Evolutionary conservation across 139 green algal species (phyloP), one percentile per base, ranked within the genome.

Genomic region (Haematococcus lacustris): DNA sequence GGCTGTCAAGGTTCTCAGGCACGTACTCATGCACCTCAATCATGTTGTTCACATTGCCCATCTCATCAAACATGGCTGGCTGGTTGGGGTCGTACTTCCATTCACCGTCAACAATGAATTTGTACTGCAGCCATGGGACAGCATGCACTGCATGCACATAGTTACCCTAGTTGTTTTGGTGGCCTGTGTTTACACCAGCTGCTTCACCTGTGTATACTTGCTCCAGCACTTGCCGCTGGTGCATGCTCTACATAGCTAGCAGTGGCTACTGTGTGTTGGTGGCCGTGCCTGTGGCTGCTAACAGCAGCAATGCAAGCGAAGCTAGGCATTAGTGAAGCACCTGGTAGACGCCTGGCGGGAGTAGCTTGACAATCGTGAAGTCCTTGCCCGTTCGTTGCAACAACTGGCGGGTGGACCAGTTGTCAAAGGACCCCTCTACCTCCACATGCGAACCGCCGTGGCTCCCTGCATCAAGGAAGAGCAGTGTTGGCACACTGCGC

Each of bases 31-130:
- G 88, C 53, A 97, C 95, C 85, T 98, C 95, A 28, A 98, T 78
- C 35, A 98, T 90, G 73, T 99, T 99, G 88, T 99, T 99, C 30
- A 99, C 91, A 77, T 98, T 99, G 68, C 90, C 89, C 78, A 91
- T 88, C 70, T 98, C 95, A 71, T 99, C 95, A 60, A 93, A 96
- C 87, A 98, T 96, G 39, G 91, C 92, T 0, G 90, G 82, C 81
- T 96, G 91, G 82, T 97, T 96, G 37, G 94, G 91, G 43, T 96
- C 95, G 72, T 98, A 96, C 71, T 92, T 91, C 95, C 95, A 99
- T 60, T 93, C 86, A 6, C 91, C 90, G 70, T 99, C 95, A n/a
- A 99, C 95, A 17, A 97, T 94, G 80, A 96, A 97, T 72, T 96
- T 97, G 86, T 95, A 97, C 87, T 97, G 88, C 78, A 78, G 37